phyloP scores from a whole-genome alignment of 1,284 basidiomycete genomes.

The Entoloma clypeatum region DNA sequence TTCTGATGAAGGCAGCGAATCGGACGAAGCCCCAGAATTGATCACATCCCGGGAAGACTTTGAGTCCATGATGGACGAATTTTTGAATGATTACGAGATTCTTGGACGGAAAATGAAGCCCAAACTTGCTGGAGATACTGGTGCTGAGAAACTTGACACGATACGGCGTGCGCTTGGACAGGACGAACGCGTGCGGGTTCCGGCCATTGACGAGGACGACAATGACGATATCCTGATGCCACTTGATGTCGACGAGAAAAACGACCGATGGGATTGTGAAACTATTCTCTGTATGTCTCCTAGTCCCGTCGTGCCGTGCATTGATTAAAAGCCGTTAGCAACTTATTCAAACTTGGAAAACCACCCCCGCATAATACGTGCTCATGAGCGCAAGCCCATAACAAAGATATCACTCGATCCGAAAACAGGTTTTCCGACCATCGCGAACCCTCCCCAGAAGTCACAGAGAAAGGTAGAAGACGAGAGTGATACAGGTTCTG shows the following conservation, averaged over 20 bases:
- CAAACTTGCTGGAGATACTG: constrained; percentile 66
- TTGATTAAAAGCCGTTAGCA: constrained; percentile 42
- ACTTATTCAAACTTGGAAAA: constrained; percentile 95
- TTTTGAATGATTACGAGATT: constrained; percentile 90
- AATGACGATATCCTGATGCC: constrained; percentile 52
- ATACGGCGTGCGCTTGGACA: constrained; percentile 77
- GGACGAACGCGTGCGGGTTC: constrained; percentile 47
- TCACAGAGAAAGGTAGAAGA: constrained; percentile 17
- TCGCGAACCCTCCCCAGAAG: constrained; percentile 30
- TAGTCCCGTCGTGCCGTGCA: neutral
- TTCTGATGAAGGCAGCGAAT: constrained; percentile 43
- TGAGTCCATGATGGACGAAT: constrained; percentile 89
- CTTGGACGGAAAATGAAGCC: constrained; percentile 86
- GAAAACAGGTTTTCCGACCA: constrained; percentile 70
- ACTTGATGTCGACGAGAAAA: constrained; percentile 57
- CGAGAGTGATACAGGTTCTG: constrained; percentile 36
- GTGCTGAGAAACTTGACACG: constrained; percentile 75
- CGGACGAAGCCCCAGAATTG: constrained; percentile 69
- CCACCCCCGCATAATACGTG: constrained; percentile 82
- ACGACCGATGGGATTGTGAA: constrained; percentile 92
- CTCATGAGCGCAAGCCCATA: constrained; percentile 49
- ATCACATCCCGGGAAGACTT: constrained; percentile 86
- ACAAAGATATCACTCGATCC: constrained; percentile 70
- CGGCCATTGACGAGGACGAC: constrained; percentile 37
- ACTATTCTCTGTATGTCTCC: constrained; percentile 78